A percentile compares a stretch with the other conserved stretches of the same genome.
Conservation (phyloP, 176 grass and related monocot species). For the Avena insularis region DNA sequence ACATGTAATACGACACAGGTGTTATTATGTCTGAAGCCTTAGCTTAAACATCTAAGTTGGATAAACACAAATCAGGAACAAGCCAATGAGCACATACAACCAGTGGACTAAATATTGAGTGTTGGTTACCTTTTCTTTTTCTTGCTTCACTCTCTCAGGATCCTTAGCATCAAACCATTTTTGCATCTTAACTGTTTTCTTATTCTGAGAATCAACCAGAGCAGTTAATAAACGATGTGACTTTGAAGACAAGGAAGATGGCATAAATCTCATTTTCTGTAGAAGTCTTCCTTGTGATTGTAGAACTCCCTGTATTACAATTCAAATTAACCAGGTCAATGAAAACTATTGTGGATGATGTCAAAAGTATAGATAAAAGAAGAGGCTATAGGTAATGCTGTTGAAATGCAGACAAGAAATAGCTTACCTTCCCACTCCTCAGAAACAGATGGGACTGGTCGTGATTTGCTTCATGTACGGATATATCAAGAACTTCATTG, state of each 20-base stretch:
- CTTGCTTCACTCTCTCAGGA: constrained; percentile 87
- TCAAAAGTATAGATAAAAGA: constrained; percentile 28
- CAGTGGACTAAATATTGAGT: background rate
- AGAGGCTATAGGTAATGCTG: constrained; percentile 18
- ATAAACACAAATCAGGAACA: constrained; percentile 21
- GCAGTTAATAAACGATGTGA: constrained; percentile 90
- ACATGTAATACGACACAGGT: constrained; percentile 6
- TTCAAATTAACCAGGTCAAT: constrained; percentile 42
- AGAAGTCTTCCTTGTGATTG: constrained; percentile 97
- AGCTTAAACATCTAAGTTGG: constrained; percentile 27
- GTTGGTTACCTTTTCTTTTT: constrained; percentile 79
- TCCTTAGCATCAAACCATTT: constrained; percentile 92
- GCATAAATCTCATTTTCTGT: constrained; percentile 96
- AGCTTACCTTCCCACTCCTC: constrained; percentile 73
- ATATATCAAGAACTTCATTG: constrained; percentile 97
- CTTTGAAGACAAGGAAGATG: constrained; percentile 96
- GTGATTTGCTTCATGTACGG: constrained; percentile 83
- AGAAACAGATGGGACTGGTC: constrained; percentile 96
- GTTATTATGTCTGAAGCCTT: background rate
- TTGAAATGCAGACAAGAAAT: constrained; percentile 22
- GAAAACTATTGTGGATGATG: constrained; percentile 18
- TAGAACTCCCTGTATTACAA: constrained; percentile 75
- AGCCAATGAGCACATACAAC: constrained; percentile 19
- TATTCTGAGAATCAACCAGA: constrained; percentile 95
- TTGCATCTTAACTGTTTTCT: constrained; percentile 92